Base-by-base conservation (phyloP, 179 eudicot genomes). In the Beta macrorhiza region DNA sequence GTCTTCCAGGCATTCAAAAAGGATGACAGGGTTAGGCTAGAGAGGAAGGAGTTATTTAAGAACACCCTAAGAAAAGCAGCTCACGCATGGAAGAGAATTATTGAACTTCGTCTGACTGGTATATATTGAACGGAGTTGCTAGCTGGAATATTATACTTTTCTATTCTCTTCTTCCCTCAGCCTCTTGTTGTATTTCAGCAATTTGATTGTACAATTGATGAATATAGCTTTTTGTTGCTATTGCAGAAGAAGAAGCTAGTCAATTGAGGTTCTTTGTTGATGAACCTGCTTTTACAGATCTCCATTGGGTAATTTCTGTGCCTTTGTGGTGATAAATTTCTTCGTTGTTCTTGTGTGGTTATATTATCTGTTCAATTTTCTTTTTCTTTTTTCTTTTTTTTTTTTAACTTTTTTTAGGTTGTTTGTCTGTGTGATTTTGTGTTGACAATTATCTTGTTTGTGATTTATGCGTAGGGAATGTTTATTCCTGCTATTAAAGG, bases 401-500 rank as follows among this genome's bases (percentile, higher is more conserved):
- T 51, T 10, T 4, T 1, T 29, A 49, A 11, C 3, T 2, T 62
- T 9, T 79, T n/a, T 58, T 19, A 29, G 16, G 32, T 69, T 67
- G 58, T 63, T 52, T 5, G 5, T 57, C 47, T 57, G 14, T 17
- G 74, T 55, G 13, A 2, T 7, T 1, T 0, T 49, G 49, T 56
- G 32, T 64, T 22, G 10, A 17, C 52, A 65, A 15, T 20, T 5
- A 59, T 73, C 37, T 37, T n/a, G 11, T 20, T 1, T 25, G 25
- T 76, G 47, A 71, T 71, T 78, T 53, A 25, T 77, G 74, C 32
- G 45, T 75, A 96, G 99, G 98, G 99, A 70, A 94, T 97, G 99
- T 92, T 97, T 87, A 55, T 94, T 74, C 99, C 98, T 86, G 95
- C 93, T 61, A 90, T 97, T 64, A 94, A 91, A 86, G 99, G 98